phyloP scores from a whole-genome alignment of 139 green algal genomes.

The Chlamydomonas eustigma region DNA sequence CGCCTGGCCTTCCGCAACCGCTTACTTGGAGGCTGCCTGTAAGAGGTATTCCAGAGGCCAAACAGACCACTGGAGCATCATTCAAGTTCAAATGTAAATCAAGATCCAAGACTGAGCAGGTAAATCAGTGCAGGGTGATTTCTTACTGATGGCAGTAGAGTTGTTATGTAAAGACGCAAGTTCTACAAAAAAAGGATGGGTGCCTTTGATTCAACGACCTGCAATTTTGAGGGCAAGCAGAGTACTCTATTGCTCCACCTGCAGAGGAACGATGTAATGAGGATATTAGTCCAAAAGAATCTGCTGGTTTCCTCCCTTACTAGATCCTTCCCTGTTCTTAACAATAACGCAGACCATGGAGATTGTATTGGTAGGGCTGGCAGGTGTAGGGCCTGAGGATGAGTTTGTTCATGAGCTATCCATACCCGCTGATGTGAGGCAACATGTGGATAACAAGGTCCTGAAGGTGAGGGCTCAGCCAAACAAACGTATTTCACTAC shows the following conservation, averaged over 20 bases:
- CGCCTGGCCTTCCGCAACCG: not conserved
- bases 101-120: not conserved
- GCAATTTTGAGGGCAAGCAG: too few species aligned
- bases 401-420: slow-evolving; percentile 52
- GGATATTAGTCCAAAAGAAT: too few species aligned
- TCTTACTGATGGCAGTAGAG: too few species aligned
- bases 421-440: slow-evolving; percentile 15
- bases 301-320: too few species aligned
- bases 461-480: not conserved
- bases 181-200: too few species aligned
- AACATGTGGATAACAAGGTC: not conserved
- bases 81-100: not conserved
- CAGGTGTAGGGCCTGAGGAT: slow-evolving; percentile 18
- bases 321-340: too few species aligned
- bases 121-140: not conserved
- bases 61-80: not conserved
- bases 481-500: too few species aligned
- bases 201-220: too few species aligned
- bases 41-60: not conserved
- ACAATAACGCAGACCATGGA: slow-evolving; percentile 38
- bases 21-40: slow-evolving; percentile 33
- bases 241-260: too few species aligned
- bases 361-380: slow-evolving; percentile 40
- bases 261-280: too few species aligned
- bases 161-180: too few species aligned